Evolutionary conservation across 208 protist genomes (phyloP).

Genomic region (Crithidia fasciculata): DNA sequence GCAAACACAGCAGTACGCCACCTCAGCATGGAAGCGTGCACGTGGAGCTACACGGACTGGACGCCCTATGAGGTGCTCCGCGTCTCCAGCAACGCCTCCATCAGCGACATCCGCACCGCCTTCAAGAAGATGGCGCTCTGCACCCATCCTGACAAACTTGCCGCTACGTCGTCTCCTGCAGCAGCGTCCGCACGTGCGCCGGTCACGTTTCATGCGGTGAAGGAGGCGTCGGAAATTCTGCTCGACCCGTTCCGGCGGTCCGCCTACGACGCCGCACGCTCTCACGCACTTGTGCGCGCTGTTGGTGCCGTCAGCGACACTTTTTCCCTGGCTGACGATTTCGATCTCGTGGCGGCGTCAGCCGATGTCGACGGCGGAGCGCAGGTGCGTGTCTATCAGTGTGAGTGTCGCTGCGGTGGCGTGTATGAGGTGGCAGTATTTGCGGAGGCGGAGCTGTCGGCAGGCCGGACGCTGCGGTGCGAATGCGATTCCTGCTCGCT

Average conservation of each 20-base stretch:
- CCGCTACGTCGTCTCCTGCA: not conserved
- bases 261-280: conserved; percentile 50
- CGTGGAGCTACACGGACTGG: conserved; percentile 39
- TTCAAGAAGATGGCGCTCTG: conserved; percentile 70
- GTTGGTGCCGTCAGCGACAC: conserved; percentile 67
- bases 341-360: conserved; percentile 35
- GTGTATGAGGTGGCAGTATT: conserved; percentile 68
- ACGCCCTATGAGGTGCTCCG: conserved; percentile 73
- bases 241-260: conserved; percentile 63
- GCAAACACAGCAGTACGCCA: not conserved
- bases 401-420: conserved; percentile 84
- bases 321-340: conserved; percentile 58
- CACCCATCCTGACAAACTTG: conserved; percentile 77
- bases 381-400: conserved; percentile 50
- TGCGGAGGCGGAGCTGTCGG: not conserved
- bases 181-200: not conserved
- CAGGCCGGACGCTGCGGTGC: conserved; percentile 21
- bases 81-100: conserved; percentile 34
- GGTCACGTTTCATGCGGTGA: conserved; percentile 59
- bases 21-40: not conserved
- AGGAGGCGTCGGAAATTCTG: conserved; percentile 71
- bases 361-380: conserved; percentile 8
- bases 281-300: conserved; percentile 43
- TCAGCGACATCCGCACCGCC: conserved; percentile 65
- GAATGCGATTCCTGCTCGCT: conserved; percentile 88